phyloP scores from a whole-genome alignment of 305 asterid genomes.

The Fraxinus nigra region DNA sequence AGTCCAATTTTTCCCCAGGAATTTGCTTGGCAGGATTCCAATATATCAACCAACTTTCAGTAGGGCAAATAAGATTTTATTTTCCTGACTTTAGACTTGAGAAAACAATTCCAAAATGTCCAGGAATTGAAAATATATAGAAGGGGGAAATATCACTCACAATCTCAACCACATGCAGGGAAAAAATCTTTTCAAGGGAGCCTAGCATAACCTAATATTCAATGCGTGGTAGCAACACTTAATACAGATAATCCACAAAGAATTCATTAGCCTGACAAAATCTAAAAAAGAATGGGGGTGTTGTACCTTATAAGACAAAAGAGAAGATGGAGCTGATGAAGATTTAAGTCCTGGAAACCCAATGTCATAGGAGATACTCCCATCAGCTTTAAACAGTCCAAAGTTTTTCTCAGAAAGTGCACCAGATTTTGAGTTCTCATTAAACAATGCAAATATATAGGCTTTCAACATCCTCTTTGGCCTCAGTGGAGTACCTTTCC shows the following conservation, averaged over 20 bases:
- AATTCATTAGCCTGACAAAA: neutral
- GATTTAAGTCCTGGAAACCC: conserved; percentile 72
- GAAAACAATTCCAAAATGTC: neutral
- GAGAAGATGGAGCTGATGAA: conserved; percentile 60
- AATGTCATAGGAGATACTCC: conserved; percentile 69
- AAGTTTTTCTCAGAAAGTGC: conserved; percentile 72
- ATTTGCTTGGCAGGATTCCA: neutral
- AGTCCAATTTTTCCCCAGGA: neutral
- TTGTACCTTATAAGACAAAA: conserved; percentile 54
- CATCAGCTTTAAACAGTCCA: conserved; percentile 85
- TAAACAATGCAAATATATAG: conserved; percentile 82
- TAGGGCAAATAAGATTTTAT: neutral
- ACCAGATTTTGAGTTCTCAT: conserved; percentile 71
- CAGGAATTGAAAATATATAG: neutral
- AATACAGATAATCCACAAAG: conserved; percentile 12
- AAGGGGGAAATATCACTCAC: neutral
- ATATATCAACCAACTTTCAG: neutral
- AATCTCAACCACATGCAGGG: neutral
- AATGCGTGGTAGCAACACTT: neutral
- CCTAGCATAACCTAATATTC: conserved; percentile 1
- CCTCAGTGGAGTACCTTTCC: conserved; percentile 90
- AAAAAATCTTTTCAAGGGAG: neutral
- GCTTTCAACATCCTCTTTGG: conserved; percentile 75
- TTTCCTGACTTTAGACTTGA: conserved; percentile 1
- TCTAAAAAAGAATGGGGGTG: conserved; percentile 4